These are phyloP conservation scores for Psilocybe azurescens DNA, from an alignment of 768 basidiomycete genomes.

Conservation along the genomic window DNA sequence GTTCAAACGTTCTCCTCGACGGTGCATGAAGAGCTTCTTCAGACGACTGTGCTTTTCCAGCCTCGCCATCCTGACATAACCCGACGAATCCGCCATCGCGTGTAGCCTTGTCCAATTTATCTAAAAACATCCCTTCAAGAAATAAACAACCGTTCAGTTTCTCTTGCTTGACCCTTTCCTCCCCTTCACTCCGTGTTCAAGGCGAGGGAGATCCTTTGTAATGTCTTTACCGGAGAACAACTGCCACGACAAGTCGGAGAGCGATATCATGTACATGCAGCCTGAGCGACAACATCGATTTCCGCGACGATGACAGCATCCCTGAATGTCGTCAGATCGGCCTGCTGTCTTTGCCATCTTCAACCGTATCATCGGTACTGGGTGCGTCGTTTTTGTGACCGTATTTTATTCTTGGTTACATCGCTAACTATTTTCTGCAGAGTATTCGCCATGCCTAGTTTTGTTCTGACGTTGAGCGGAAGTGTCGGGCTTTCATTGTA, in stretches of 20 bases:
- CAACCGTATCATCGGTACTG: constrained; percentile 49
- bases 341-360: constrained; percentile 44
- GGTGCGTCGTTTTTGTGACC: constrained; percentile 30
- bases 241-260: not conserved
- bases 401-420: not conserved
- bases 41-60: not conserved
- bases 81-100: not conserved
- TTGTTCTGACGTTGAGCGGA: constrained; percentile 41
- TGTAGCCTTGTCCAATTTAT: not conserved
- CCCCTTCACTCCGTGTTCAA: not conserved
- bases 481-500: constrained; percentile 46
- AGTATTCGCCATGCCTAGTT: constrained; percentile 46
- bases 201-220: not conserved
- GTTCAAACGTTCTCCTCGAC: not conserved
- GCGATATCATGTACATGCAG: not conserved
- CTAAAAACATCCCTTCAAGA: not conserved
- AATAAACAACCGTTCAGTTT: not conserved
- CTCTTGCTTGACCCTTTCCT: not conserved
- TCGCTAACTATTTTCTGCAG: constrained; percentile 19
- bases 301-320: not conserved
- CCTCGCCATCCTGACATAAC: not conserved
- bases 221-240: not conserved
- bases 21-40: not conserved
- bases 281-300: not conserved
- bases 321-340: constrained; percentile 21